phyloP scores from a whole-genome alignment of 2,329 filamentous ascomycete genomes.

The Hypoxylon sp. region DNA sequence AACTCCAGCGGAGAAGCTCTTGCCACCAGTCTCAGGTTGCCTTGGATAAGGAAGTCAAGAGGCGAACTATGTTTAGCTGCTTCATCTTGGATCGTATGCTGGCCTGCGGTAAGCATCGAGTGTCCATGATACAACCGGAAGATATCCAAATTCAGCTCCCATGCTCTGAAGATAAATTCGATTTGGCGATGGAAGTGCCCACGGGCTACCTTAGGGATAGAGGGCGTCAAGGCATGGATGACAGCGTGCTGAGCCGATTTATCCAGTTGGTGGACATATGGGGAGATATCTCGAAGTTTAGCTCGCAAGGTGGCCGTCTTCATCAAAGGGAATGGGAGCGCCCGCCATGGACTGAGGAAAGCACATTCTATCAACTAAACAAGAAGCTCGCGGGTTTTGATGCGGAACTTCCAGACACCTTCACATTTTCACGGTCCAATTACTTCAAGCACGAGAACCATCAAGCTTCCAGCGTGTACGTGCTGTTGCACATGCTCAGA shows the following conservation, averaged over 20 bases:
- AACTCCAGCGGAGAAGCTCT: constrained; percentile 44
- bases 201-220: constrained; percentile 63
- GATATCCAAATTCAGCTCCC: constrained; percentile 77
- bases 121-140: constrained; percentile 70
- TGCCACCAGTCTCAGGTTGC: constrained; percentile 56
- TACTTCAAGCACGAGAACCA: constrained; percentile 76
- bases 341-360: constrained; percentile 72
- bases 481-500: constrained; percentile 76
- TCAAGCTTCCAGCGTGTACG: constrained; percentile 74
- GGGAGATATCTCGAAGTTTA: constrained; percentile 72
- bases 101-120: constrained; percentile 73
- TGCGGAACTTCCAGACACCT: constrained; percentile 66
- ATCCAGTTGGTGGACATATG: constrained; percentile 72
- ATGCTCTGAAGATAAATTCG: constrained; percentile 76
- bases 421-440: constrained; percentile 72
- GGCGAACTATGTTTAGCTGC: constrained; percentile 82
- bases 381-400: constrained; percentile 68
- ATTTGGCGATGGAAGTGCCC: constrained; percentile 71
- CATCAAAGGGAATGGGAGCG: constrained; percentile 58
- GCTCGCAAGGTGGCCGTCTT: constrained; percentile 66
- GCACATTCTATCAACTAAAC: constrained; percentile 69
- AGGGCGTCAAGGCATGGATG: constrained; percentile 55
- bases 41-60: constrained; percentile 73
- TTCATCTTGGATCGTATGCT: constrained; percentile 80
- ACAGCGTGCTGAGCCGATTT: constrained; percentile 68